These are phyloP conservation scores for Ogataea siamensis DNA, from an alignment of 805 yeast species.

Conservation along the genomic window DNA sequence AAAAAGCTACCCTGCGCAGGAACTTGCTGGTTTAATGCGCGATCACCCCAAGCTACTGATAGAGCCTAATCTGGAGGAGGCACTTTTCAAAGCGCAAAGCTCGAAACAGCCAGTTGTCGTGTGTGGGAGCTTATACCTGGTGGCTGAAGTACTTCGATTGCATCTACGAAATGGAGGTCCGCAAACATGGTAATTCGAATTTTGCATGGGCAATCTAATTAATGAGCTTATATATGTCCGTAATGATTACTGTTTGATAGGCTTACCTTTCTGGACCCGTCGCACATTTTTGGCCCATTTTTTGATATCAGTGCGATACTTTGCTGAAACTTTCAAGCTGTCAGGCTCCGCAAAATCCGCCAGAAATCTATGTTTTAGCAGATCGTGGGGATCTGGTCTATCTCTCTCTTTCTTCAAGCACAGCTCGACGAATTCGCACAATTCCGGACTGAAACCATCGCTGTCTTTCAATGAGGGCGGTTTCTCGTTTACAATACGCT, in stretches of 20 bases:
- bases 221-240: conserved; percentile 1
- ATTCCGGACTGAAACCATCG: conserved; percentile 45
- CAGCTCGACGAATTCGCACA: conserved; percentile 67
- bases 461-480: conserved; percentile 64
- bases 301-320: conserved; percentile 30
- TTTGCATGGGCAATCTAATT: conserved; percentile 6
- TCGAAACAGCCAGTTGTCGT: conserved; percentile 40
- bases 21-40: conserved; percentile 29
- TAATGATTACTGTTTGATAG: conserved; percentile 19
- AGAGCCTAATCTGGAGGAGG: conserved; percentile 26
- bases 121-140: conserved; percentile 71
- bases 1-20: conserved; percentile 39
- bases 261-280: conserved; percentile 37
- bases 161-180: conserved; percentile 19
- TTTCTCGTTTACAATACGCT: conserved; percentile 88
- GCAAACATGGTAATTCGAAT: conserved; percentile 6
- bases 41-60: conserved; percentile 29
- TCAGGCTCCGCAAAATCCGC: conserved; percentile 32
- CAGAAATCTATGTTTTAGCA: conserved; percentile 44
- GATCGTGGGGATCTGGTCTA: conserved; percentile 72
- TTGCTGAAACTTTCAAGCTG: conserved; percentile 27
- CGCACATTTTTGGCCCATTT: conserved; percentile 39
- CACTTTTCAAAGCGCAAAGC: conserved; percentile 27
- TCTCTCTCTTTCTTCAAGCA: conserved; percentile 74
- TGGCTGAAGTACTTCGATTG: conserved; percentile 50